Evolutionary conservation across 306 rosid species (phyloP), one percentile per base, ranked within the genome.

Genomic region (Castanopsis chinensis): DNA sequence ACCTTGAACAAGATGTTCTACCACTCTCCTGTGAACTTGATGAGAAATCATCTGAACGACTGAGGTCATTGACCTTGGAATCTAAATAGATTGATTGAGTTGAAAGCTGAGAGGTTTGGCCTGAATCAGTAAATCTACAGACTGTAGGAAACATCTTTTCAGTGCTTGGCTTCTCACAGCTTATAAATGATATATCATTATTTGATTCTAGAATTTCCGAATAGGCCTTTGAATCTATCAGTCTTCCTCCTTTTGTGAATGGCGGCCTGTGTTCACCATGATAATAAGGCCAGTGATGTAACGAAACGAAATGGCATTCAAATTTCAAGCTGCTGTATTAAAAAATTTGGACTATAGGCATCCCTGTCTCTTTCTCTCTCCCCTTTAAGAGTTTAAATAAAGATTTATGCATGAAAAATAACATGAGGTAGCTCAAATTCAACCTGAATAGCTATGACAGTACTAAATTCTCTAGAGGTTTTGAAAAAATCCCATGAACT

Each of bases 131-230:
- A 63, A 69, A 86, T 17, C 90, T 94, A 23, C 78, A 78, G 61
- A 70, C 76, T 52, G 84, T 63, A 65, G 96, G 86, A 69, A 97
- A 87, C 28, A 87, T 37, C 25, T 88, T 86, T 1, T 83, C 97
- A 61, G 92, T 86, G 81, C 96, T 91, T 45, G 94, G 84, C 85
- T 97, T 91, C 27, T 68, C 97, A 0, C 98, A 90, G 90, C 94
- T 91, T 21, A 91, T 76, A 76, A 93, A 96, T 76, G 98, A 91
- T 84, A 91, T 91, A 77, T 93, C 97, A 15, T 93, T 78, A 19
- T 93, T 96, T 6, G 91, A 77, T 33, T 89, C 98, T 15, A 41
- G 45, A 41, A 37, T 32, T 2, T 84, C 97, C 35, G 82, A 69
- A 67, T 81, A 70, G 14, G 79, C 63, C 79, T 80, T 89, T 73